Evolutionary conservation across 2,329 filamentous ascomycete species (phyloP).

Genomic region (Metarhizium brunneum): DNA sequence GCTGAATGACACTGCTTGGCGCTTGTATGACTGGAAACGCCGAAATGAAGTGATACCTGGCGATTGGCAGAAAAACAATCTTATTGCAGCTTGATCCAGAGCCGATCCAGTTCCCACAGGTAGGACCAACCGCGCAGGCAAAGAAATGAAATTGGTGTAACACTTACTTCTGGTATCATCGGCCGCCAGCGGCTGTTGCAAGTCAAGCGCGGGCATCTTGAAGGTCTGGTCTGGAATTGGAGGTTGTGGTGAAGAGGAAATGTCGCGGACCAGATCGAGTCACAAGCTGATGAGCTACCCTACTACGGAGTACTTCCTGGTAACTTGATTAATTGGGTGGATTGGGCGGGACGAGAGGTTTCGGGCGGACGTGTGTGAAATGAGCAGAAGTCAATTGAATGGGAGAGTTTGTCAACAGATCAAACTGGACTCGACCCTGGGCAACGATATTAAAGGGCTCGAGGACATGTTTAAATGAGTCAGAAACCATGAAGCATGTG

Average conservation of each 20-base stretch:
- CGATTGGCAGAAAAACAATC: background rate
- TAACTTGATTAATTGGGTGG: background rate
- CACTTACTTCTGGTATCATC: slow-evolving; percentile 36
- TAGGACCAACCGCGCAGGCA: background rate
- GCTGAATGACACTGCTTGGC: background rate
- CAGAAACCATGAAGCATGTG: background rate
- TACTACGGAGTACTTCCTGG: background rate
- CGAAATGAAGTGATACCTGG: background rate
- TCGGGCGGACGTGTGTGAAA: background rate
- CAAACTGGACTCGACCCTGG: background rate
- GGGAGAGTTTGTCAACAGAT: background rate
- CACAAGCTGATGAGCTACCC: background rate
- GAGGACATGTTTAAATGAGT: background rate
- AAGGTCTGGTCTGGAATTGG: background rate
- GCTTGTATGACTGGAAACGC: background rate
- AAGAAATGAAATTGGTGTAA: background rate
- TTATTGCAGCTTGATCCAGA: background rate
- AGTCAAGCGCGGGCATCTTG: slow-evolving; percentile 32
- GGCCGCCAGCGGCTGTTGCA: slow-evolving; percentile 27
- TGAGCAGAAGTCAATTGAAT: background rate
- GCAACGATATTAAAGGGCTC: background rate
- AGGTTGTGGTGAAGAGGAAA: background rate
- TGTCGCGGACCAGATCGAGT: background rate
- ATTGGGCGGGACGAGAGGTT: too few species aligned
- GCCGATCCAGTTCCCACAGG: background rate